Evolutionary conservation across 2,329 filamentous ascomycete genomes (phyloP).

Genomic region (Thyridium curvatum): DNA sequence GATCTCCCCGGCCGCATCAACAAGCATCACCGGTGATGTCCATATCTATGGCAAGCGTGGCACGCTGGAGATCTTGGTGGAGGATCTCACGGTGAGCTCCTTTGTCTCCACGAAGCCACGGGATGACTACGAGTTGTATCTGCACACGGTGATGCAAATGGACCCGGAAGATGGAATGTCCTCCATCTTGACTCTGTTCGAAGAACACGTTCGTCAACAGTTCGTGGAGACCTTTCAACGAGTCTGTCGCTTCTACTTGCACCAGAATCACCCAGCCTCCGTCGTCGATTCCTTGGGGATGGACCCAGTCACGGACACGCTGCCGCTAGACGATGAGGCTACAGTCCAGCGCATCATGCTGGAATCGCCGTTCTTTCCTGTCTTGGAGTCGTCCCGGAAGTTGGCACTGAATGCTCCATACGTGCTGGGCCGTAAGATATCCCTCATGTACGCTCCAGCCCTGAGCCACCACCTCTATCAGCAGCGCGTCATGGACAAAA

Average conservation of each 20-base stretch:
- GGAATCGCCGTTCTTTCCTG: constrained; percentile 20
- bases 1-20: constrained; percentile 12
- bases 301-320: no score
- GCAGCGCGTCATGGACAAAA: constrained; percentile 22
- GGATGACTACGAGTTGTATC: constrained; percentile 26
- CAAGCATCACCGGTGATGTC: constrained; percentile 28
- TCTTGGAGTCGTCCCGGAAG: constrained; percentile 20
- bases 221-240: constrained; percentile 25
- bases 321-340: constrained; percentile 15
- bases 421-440: no score
- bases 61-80: constrained; percentile 23
- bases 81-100: constrained; percentile 23
- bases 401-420: constrained; percentile 13
- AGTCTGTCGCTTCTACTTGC: constrained; percentile 23
- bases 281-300: no score
- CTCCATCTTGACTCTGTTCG: no score
- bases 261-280: not conserved
- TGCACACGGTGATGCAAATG: constrained; percentile 26
- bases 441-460: no score
- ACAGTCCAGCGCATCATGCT: constrained; percentile 21
- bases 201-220: no score
- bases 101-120: constrained; percentile 20
- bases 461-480: constrained; percentile 7
- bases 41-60: constrained; percentile 22
- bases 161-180: constrained; percentile 34